Base-by-base conservation (phyloP, 768 basidiomycete species). In the Mycena filopes region DNA sequence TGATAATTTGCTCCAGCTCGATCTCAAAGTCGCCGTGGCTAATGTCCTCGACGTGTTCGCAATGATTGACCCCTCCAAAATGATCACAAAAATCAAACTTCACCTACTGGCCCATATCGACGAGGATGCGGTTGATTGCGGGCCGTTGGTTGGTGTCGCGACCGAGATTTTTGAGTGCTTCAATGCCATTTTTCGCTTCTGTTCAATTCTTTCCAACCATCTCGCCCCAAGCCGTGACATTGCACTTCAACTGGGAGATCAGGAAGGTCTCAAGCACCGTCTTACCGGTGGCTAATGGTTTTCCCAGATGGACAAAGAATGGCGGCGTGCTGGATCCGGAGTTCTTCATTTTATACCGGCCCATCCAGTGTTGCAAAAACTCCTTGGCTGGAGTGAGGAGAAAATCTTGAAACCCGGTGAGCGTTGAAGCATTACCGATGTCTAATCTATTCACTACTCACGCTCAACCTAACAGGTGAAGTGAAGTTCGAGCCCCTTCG, bases 141-240 rank as follows among this genome's bases (percentile, higher is more conserved):
- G 71, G 5, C 72, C 71, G 16, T 42, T 67, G 21, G 36, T 73
- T 20, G 54, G 65, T 0, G 29, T 46, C 11, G 48, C 53, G 11
- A 70, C 70, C 3, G 71, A 72, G 36, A 50, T 21, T 0, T 78
- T 70, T 51, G 77, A 79, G 55, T 70, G 63, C 55, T 78, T 63
- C 56, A 78, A 79, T 60, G 72, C 67, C 9, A 58, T 79, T 25
- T 77, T 78, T 41, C 71, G 73, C 0, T 25, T 56, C 1, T 71
- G 70, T 40, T 73, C 67, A 16, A 61, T 78, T 21, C 61, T 71
- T 20, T 73, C 70, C 11, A 78, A 78, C 53, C 77, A 75, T 46
- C 73, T 60, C 13, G 71, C 75, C 0, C 75, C 77, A 1, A 75
- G 79, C 20, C 71, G 74, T 1, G 66, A 71, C 45, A 69, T 75